Percentiles rank a stretch among this genome's conserved stretches.
phyloP scores from a whole-genome alignment of 2,329 filamentous ascomycete genomes.

The Pseudopithomyces chartarum region DNA sequence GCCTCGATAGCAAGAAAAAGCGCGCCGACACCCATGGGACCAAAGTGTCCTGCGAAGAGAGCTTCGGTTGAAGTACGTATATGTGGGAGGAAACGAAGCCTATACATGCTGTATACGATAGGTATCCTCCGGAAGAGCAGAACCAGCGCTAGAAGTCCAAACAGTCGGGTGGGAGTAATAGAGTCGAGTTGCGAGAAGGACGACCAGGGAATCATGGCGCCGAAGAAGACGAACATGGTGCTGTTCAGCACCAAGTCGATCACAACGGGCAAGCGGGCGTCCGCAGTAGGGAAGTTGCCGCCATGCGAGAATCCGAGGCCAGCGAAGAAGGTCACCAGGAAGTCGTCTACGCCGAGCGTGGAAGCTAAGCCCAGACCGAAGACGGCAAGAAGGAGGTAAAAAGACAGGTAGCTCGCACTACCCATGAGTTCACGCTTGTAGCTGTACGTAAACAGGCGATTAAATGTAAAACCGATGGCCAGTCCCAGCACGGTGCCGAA shows the following conservation, averaged over 20 bases:
- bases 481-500: slow-evolving; percentile 56
- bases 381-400: slow-evolving; percentile 61
- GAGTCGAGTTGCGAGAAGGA: slow-evolving; percentile 44
- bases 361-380: slow-evolving; percentile 58
- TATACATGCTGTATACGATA: slow-evolving; percentile 54
- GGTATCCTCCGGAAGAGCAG: slow-evolving; percentile 59
- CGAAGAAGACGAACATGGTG: slow-evolving; percentile 62
- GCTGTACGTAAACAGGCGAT: slow-evolving; percentile 55
- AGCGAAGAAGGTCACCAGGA: slow-evolving; percentile 61
- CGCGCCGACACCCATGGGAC: slow-evolving; percentile 62
- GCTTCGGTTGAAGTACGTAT: slow-evolving; percentile 58
- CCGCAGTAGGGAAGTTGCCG: slow-evolving; percentile 56
- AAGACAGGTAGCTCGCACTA: slow-evolving; percentile 56
- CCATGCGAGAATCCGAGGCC: slow-evolving; percentile 60
- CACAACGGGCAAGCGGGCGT: slow-evolving; percentile 54
- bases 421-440: slow-evolving; percentile 54
- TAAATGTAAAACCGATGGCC: slow-evolving; percentile 54
- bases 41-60: slow-evolving; percentile 62
- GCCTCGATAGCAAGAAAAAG: slow-evolving; percentile 63
- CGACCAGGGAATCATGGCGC: slow-evolving; percentile 59
- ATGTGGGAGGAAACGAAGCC: slow-evolving; percentile 50
- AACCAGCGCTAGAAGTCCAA: slow-evolving; percentile 55
- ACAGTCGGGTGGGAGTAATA: slow-evolving; percentile 50
- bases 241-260: slow-evolving; percentile 62
- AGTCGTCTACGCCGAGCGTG: slow-evolving; percentile 60